These are phyloP conservation scores for Gonium pectorale DNA, from an alignment of 139 green algal species.

Conservation along the genomic window DNA sequence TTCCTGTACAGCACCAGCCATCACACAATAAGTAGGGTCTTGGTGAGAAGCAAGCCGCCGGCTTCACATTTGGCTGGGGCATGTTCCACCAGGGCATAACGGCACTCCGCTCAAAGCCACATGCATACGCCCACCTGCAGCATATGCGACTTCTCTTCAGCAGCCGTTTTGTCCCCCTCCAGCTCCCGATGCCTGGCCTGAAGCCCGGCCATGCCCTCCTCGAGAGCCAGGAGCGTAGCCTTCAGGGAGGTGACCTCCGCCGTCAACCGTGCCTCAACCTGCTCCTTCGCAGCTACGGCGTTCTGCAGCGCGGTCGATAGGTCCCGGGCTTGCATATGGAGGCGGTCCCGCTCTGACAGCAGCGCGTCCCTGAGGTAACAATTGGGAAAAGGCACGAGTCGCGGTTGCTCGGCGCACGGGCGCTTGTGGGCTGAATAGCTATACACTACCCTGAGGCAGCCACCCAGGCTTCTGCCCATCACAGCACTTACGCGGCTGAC, in stretches of 20 bases:
- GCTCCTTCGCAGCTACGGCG: not conserved
- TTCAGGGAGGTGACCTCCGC: not conserved
- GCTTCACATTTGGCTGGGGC: no score
- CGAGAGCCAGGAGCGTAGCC: not conserved
- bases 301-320: not conserved
- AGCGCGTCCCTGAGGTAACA: constrained; percentile 6
- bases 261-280: not conserved
- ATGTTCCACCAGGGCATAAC: no score
- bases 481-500: no score
- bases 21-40: no score
- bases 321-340: constrained; percentile 16
- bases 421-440: no score
- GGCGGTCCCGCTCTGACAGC: not conserved
- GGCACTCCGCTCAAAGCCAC: no score
- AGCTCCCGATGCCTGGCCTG: not conserved
- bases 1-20: constrained; percentile 1
- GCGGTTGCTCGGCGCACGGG: no score
- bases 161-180: not conserved
- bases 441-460: no score
- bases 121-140: constrained; percentile 15
- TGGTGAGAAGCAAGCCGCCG: no score
- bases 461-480: no score
- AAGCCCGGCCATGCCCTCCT: not conserved
- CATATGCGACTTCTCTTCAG: not conserved
- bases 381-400: no score